Conservation (phyloP, 208 protist species). For the Crithidia expoeki region DNA sequence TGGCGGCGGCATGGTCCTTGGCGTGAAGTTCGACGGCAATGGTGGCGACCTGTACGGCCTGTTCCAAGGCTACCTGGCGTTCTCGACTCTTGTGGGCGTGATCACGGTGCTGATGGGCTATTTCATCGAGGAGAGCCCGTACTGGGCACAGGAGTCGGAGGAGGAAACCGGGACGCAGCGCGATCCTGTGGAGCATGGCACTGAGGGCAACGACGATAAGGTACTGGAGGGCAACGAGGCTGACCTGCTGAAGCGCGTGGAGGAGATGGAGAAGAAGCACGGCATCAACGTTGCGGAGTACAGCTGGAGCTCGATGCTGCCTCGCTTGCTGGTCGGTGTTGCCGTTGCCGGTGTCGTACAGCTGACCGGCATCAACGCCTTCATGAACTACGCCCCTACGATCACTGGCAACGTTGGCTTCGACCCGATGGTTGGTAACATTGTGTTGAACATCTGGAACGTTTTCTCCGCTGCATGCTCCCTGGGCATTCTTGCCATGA, state of each 20-base stretch:
- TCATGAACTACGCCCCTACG: conserved; percentile 86
- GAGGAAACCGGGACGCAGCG: background rate
- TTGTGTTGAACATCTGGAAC: conserved; percentile 86
- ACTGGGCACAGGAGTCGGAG: conserved; percentile 9
- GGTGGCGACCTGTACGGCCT: conserved; percentile 39
- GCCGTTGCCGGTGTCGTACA: conserved; percentile 63
- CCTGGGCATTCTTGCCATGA: conserved; percentile 58
- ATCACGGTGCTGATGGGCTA: conserved; percentile 58
- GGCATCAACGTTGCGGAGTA: conserved; percentile 38
- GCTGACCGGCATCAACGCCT: conserved; percentile 82
- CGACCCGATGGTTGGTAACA: conserved; percentile 65
- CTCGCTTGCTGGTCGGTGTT: conserved; percentile 45
- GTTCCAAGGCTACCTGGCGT: conserved; percentile 54
- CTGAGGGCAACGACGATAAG: background rate
- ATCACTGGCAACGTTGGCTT: conserved; percentile 72
- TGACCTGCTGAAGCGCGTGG: conserved; percentile 19
- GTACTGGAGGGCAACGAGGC: conserved; percentile 30
- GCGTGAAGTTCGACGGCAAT: conserved; percentile 35
- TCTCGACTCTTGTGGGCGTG: conserved; percentile 59
- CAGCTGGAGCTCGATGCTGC: conserved; percentile 46
- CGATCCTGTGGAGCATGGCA: background rate
- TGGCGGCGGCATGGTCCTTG: conserved; percentile 56
- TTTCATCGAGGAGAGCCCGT: conserved; percentile 33
- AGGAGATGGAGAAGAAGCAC: conserved; percentile 23
- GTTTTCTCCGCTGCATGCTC: conserved; percentile 69